phyloP scores from a whole-genome alignment of 257 asterid species.

The Linderniella brevidens region DNA sequence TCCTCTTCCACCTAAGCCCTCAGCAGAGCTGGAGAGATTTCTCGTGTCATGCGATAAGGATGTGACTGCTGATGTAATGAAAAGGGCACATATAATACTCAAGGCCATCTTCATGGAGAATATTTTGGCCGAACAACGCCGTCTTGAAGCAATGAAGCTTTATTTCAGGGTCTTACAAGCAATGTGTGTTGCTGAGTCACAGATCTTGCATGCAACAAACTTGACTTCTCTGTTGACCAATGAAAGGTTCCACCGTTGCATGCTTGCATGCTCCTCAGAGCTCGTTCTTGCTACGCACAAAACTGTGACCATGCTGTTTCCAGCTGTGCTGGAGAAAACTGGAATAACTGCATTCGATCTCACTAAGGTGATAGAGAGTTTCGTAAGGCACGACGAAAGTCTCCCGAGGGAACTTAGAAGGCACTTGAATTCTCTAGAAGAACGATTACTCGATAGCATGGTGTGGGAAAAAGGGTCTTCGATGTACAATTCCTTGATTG shows the following conservation, averaged over 20 bases:
- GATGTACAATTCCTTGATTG: slow-evolving; percentile 83
- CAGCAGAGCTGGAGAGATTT: slow-evolving; percentile 64
- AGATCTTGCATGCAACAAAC: slow-evolving; percentile 55
- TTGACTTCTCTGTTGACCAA: slow-evolving; percentile 76
- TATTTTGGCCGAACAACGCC: slow-evolving; percentile 92
- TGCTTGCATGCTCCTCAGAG: slow-evolving; percentile 99
- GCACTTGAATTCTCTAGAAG: slow-evolving; percentile 90
- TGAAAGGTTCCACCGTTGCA: slow-evolving; percentile 95
- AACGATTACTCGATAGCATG: slow-evolving; percentile 86
- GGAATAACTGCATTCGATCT: slow-evolving; percentile 97
- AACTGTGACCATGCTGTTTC: slow-evolving; percentile 93
- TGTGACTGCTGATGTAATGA: slow-evolving; percentile 63
- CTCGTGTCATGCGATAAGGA: slow-evolving; percentile 74
- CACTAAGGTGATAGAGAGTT: slow-evolving; percentile 97
- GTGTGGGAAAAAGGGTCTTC: slow-evolving; percentile 99
- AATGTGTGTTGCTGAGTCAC: slow-evolving; percentile 87
- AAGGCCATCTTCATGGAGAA: slow-evolving; percentile 91
- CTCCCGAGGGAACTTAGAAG: slow-evolving; percentile 95
- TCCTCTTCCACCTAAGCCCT: slow-evolving; percentile 81
- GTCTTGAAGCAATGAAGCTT: slow-evolving; percentile 78
- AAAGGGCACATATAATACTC: slow-evolving; percentile 81
- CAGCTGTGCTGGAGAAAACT: slow-evolving; percentile 87
- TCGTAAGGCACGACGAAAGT: slow-evolving; percentile 86
- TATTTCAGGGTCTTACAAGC: slow-evolving; percentile 85
- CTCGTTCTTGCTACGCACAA: slow-evolving; percentile 97